Conservation (phyloP, 2,329 filamentous ascomycete species). For the Shiraia sp. region DNA sequence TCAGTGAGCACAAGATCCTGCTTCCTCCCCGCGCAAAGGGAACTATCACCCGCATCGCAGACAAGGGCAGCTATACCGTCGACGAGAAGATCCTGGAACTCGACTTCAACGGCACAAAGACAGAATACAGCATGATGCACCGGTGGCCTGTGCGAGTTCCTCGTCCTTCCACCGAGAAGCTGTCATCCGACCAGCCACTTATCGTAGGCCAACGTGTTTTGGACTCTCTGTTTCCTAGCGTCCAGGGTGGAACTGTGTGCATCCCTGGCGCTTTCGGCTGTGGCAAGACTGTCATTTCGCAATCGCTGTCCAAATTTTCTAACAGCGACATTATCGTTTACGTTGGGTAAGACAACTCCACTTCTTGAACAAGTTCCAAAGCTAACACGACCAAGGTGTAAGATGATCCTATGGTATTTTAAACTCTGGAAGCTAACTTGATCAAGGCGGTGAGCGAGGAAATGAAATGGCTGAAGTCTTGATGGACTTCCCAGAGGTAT, state of each 20-base stretch:
- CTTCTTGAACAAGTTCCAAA: not conserved
- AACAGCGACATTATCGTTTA: slow-evolving; percentile 99
- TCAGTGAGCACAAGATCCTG: slow-evolving; percentile 91
- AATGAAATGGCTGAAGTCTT: slow-evolving; percentile 99
- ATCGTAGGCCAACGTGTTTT: slow-evolving; percentile 96
- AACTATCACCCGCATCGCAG: slow-evolving; percentile 86
- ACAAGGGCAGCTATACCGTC: slow-evolving; percentile 91
- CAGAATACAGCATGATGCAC: slow-evolving; percentile 97
- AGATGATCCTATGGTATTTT: not conserved
- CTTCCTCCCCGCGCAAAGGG: slow-evolving; percentile 87
- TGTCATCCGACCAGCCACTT: slow-evolving; percentile 86
- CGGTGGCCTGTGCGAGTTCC: slow-evolving; percentile 97
- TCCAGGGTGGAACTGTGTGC: slow-evolving; percentile 95
- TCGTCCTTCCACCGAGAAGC: slow-evolving; percentile 87
- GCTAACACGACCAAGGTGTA: slow-evolving; percentile 66
- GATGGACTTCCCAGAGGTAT: slow-evolving; percentile 95
- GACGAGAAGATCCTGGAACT: slow-evolving; percentile 92
- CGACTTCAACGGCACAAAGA: slow-evolving; percentile 96
- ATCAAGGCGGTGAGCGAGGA: slow-evolving; percentile 75
- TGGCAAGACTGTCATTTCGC: slow-evolving; percentile 98
- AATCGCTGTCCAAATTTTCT: slow-evolving; percentile 99
- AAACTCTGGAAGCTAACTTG: too few species aligned
- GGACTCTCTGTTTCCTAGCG: slow-evolving; percentile 93
- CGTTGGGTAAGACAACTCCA: slow-evolving; percentile 63
- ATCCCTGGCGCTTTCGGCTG: slow-evolving; percentile 98